Percentiles rank a stretch among this genome's conserved stretches.
Conservation (phyloP, 768 basidiomycete species). For the Boletus subparvulus region DNA sequence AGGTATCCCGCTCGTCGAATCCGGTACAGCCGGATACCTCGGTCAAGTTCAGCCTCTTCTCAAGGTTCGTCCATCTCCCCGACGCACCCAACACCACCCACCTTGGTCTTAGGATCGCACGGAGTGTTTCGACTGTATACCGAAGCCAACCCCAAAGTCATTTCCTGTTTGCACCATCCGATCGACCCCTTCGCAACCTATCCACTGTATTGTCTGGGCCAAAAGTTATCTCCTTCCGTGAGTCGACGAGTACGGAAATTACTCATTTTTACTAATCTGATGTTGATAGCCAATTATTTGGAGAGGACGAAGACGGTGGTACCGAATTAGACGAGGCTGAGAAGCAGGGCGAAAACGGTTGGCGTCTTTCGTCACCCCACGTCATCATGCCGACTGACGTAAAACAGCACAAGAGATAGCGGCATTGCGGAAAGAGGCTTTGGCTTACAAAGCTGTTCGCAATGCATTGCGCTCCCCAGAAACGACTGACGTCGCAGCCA, state of each 20-base stretch:
- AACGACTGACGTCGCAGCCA: slow-evolving; percentile 52
- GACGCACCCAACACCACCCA: neutral
- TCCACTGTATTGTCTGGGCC: slow-evolving; percentile 99
- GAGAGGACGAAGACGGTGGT: slow-evolving; percentile 82
- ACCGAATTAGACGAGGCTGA: slow-evolving; percentile 90
- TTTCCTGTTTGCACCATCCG: slow-evolving; percentile 98
- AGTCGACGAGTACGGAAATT: slow-evolving; percentile 25
- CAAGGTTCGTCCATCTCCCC: slow-evolving; percentile 51
- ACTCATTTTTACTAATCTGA: neutral
- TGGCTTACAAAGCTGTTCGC: slow-evolving; percentile 83
- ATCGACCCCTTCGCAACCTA: slow-evolving; percentile 93
- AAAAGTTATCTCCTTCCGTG: slow-evolving; percentile 95
- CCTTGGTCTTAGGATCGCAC: slow-evolving; percentile 61
- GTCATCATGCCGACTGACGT: neutral
- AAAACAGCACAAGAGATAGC: slow-evolving; percentile 83
- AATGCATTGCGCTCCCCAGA: slow-evolving; percentile 52
- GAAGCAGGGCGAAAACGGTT: slow-evolving; percentile 91
- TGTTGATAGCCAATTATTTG: slow-evolving; percentile 78
- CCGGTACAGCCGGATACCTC: slow-evolving; percentile 94
- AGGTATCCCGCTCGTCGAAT: slow-evolving; percentile 87
- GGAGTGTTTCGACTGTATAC: slow-evolving; percentile 96
- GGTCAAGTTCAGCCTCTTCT: slow-evolving; percentile 95
- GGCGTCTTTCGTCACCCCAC: slow-evolving; percentile 12
- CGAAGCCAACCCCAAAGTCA: slow-evolving; percentile 89
- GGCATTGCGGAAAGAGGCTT: slow-evolving; percentile 83